These are phyloP conservation scores for Nitzschia sp. DNA, from an alignment of 108 stramenopile genomes.

Conservation along the genomic window DNA sequence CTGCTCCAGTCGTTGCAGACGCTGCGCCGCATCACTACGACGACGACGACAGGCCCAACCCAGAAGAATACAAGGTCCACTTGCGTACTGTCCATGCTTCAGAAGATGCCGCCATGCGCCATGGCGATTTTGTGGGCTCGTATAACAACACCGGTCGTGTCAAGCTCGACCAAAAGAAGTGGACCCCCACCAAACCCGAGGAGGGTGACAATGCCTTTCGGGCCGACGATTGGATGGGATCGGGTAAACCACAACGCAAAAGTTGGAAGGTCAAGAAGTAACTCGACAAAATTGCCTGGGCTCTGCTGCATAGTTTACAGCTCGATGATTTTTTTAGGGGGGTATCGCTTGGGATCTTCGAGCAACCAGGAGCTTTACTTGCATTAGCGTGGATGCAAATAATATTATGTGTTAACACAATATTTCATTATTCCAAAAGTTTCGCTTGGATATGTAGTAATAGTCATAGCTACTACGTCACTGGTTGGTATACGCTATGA, in stretches of 20 bases:
- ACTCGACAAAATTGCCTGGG: too few relatives aligned
- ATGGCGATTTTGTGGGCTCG: conserved; percentile 16
- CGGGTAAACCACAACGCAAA: neutral
- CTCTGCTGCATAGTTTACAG: too few relatives aligned
- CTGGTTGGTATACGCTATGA: too few relatives aligned
- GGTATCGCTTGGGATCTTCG: too few relatives aligned
- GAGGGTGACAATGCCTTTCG: conserved; percentile 19
- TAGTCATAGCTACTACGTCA: too few relatives aligned
- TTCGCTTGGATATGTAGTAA: too few relatives aligned
- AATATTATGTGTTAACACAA: too few relatives aligned
- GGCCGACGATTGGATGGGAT: conserved; percentile 15
- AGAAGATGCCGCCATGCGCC: neutral
- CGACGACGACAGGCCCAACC: conserved; percentile 1
- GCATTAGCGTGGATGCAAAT: too few relatives aligned
- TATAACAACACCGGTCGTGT: conserved; percentile 6
- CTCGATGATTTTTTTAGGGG: too few relatives aligned
- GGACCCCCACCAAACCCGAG: neutral
- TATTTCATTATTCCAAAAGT: too few relatives aligned
- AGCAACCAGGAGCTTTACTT: too few relatives aligned
- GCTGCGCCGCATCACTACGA: too few relatives aligned
- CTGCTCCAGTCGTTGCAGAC: neutral
- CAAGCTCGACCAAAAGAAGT: conserved; percentile 1
- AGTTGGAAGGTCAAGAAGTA: conserved; percentile 17
- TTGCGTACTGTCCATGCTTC: conserved; percentile 11
- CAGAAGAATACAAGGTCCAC: conserved; percentile 13